Evolutionary conservation across 2,329 filamentous ascomycete species (phyloP), one percentile per base, ranked within the genome.

Genomic region (Penicillium sp.): DNA sequence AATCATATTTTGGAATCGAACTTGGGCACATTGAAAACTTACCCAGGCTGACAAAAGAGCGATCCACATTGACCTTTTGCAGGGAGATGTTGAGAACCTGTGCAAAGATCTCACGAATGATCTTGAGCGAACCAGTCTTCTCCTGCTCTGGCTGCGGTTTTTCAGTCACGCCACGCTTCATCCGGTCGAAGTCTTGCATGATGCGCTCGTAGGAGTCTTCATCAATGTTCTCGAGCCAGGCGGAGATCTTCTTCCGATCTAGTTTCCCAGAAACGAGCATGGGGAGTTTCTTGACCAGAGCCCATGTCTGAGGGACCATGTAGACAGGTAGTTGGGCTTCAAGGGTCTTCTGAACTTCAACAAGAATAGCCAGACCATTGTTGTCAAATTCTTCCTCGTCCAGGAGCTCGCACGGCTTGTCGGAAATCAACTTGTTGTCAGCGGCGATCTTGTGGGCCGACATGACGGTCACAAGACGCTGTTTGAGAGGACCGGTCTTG

Each of bases 171-270:
- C 70, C 69, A 22, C 64, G 66, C 53, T 71, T 73, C 53, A 73
- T 70, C 12, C 63, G 66, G 28, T 72, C 75, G 8, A 78, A 76
- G 7, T 76, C 66, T 1, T 75, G 73, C 59, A 81, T 74, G 1
- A 81, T 79, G 4, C 73, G 72, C 15, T 79, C 73, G 42, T 80
- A 81, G 0, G 72, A 73, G 0, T 72, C 65, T 2, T 79, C 72
- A n/a, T 79, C 74, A 65, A 80, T 74, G 44, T 67, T 70, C 24
- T 80, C 78, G 3, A 85, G 62, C 83, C 83, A 85, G 1, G 68
- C 67, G 1, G 74, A 74, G 17, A 81, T 74, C 56, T 69, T 71
- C 64, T 73, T 75, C 12, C 77, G 76, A 65, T 82, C 78, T 4
- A 80, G 62, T 47, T 78, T 72, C 8, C 72, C 75, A 13, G 70